These are phyloP conservation scores for Puccinia triticina DNA, from an alignment of 1,284 basidiomycete genomes.

Conservation along the genomic window DNA sequence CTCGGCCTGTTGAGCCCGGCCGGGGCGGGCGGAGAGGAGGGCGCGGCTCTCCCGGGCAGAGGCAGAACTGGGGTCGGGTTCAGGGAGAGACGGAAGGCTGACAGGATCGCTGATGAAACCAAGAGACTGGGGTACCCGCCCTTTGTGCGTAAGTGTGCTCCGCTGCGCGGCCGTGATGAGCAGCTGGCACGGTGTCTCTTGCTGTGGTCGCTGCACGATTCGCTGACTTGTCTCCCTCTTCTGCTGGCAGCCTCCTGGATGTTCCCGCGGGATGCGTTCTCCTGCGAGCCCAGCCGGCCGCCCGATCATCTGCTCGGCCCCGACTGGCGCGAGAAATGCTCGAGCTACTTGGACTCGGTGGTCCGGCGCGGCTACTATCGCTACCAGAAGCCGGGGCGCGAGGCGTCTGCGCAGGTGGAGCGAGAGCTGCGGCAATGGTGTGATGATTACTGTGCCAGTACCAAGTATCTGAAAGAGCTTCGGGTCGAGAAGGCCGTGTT, in stretches of 20 bases:
- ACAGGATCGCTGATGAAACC: slow-evolving; percentile 28
- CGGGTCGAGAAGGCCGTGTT: slow-evolving; percentile 34
- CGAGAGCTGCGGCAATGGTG: slow-evolving; percentile 39
- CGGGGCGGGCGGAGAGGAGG: not conserved
- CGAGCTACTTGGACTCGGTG: not conserved
- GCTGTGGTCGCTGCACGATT: not conserved
- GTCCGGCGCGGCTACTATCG: slow-evolving; percentile 15
- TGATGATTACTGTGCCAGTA: slow-evolving; percentile 37
- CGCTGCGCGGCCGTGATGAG: not conserved
- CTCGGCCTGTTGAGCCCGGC: slow-evolving; percentile 9
- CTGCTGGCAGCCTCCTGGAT: slow-evolving; percentile 29
- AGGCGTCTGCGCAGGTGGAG: slow-evolving; percentile 2
- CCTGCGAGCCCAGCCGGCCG: slow-evolving; percentile 28
- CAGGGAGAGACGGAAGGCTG: slow-evolving; percentile 29
- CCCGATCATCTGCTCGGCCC: slow-evolving; percentile 32
- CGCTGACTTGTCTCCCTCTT: not conserved
- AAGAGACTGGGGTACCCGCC: slow-evolving; percentile 22
- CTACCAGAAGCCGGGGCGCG: not conserved
- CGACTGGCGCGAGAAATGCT: not conserved
- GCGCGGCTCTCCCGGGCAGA: not conserved
- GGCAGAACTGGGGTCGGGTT: slow-evolving; percentile 3
- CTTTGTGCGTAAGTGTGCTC: slow-evolving; percentile 34
- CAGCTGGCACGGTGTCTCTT: not conserved
- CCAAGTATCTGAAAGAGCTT: slow-evolving; percentile 26
- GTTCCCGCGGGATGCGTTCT: slow-evolving; percentile 29